Percentiles rank a stretch among this genome's conserved stretches.
Conservation (phyloP, 306 rosid species). For the Crotalaria pallida region DNA sequence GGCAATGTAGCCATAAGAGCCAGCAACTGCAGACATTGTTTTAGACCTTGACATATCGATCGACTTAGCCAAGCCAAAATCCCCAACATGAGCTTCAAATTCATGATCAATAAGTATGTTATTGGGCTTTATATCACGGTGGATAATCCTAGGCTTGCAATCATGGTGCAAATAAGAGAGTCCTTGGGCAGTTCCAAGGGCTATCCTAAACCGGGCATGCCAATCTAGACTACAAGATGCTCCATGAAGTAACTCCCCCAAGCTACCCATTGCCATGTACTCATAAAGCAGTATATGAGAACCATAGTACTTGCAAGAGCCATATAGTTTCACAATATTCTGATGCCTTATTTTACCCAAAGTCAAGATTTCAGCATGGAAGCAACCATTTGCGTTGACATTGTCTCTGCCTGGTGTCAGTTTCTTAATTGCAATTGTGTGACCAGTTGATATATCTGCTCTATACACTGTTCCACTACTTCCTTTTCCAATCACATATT, state of each 20-base stretch:
- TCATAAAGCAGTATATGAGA: slow-evolving; percentile 63
- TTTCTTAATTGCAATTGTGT: slow-evolving; percentile 61
- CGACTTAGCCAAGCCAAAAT: slow-evolving; percentile 74
- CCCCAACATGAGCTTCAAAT: slow-evolving; percentile 80
- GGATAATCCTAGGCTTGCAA: slow-evolving; percentile 72
- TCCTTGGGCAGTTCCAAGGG: slow-evolving; percentile 81
- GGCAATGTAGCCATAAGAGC: slow-evolving; percentile 83
- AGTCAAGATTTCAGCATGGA: slow-evolving; percentile 62
- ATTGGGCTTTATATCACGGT: slow-evolving; percentile 70
- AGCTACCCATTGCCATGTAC: slow-evolving; percentile 70
- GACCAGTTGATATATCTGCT: slow-evolving; percentile 47
- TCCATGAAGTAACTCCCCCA: slow-evolving; percentile 67
- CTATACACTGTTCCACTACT: slow-evolving; percentile 72
- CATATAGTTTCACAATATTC: slow-evolving; percentile 67
- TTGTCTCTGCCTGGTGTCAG: slow-evolving; percentile 52
- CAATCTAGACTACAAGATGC: slow-evolving; percentile 47
- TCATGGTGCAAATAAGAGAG: slow-evolving; percentile 73
- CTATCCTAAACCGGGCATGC: slow-evolving; percentile 54
- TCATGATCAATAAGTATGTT: slow-evolving; percentile 59
- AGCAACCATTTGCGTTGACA: slow-evolving; percentile 44
- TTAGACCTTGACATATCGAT: slow-evolving; percentile 65
- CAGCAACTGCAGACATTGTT: slow-evolving; percentile 77
- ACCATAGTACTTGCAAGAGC: slow-evolving; percentile 61
- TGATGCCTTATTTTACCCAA: slow-evolving; percentile 70
- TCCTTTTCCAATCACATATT: slow-evolving; percentile 59